Evolutionary conservation across 2,329 filamentous ascomycete genomes (phyloP).

Genomic region (Hypoxylon sp.): DNA sequence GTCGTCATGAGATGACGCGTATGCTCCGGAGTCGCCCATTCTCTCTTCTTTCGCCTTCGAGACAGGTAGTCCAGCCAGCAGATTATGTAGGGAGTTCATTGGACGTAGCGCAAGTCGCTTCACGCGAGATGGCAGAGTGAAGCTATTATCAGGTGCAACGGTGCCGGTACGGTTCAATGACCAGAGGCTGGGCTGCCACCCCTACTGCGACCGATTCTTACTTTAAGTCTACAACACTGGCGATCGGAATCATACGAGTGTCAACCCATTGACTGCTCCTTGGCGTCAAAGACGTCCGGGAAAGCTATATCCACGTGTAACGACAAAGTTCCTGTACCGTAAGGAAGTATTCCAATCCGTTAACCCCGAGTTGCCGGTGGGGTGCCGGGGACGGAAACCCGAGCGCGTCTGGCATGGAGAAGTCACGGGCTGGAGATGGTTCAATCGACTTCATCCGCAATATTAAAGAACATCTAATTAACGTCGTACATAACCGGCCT

Average conservation of each 20-base stretch:
- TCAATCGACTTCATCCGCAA: background rate
- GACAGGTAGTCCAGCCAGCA: background rate
- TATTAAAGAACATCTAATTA: background rate
- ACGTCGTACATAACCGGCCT: background rate
- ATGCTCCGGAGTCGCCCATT: background rate
- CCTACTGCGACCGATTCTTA: background rate
- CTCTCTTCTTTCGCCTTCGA: background rate
- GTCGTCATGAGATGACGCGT: slow-evolving; percentile 1
- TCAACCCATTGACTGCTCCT: slow-evolving; percentile 1
- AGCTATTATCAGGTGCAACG: background rate
- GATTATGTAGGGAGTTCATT: slow-evolving; percentile 1
- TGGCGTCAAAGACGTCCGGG: background rate
- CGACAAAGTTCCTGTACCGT: background rate
- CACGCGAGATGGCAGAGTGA: background rate
- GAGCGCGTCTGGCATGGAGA: background rate
- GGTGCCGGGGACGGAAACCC: background rate
- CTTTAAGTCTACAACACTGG: slow-evolving; percentile 8
- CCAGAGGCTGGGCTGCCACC: background rate
- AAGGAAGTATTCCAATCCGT: background rate
- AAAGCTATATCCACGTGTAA: background rate
- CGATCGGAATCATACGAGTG: slow-evolving; percentile 4
- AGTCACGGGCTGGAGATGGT: background rate
- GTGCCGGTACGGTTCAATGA: background rate
- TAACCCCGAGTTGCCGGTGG: slow-evolving; percentile 3
- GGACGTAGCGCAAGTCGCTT: background rate